Evolutionary conservation across 2,329 filamentous ascomycete genomes (phyloP), one percentile per base, ranked within the genome.

Genomic region (Colletotrichum zoysiae): DNA sequence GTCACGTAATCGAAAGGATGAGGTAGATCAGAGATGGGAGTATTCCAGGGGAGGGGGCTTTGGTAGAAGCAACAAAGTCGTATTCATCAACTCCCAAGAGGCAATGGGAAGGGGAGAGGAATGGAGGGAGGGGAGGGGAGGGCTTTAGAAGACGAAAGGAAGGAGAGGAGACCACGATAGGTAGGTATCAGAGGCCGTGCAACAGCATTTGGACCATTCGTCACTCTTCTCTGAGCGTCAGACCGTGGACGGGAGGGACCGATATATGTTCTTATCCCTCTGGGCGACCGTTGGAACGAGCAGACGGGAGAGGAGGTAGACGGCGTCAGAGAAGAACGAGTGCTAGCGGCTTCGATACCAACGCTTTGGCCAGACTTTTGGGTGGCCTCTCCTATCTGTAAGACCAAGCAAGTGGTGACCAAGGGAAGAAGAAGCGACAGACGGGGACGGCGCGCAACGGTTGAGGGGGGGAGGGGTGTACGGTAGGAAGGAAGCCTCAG

Each of bases 191-290:
- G 53, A 59, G 69, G 59, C 64, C 69, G 46, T 69, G 42, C 53
- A 71, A 60, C 65, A 64, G 53, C 40, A 59, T 12, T 40, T 44
- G 40, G 42, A 53, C 30, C 48, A 53, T 55, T 42, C 50, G 30
- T 59, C 48, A 16, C 38, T 44, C 53, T 53, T 60, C 14, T 69
- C 40, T 42, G 57, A 53, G 48, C n/a, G 60, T 33, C 59, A 64
- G 59, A 48, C 48, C 26, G 59, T 55, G 69, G 65, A 65, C 55
- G 65, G 46, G n/a, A 33, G 59, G 59, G 55, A 44, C 40, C 65
- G 65, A 71, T 65, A 71, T 71, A 69, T 69, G 65, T 71, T 55
- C 59, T 60, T 61, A 50, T 42, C 59, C 53, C 53, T 65, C 59
- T 23, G 55, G 48, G 53, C 53, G 69, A 56, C 65, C 69, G 69